Base-by-base conservation (phyloP, 2,329 filamentous ascomycete species). In the Bipolaris cookei region DNA sequence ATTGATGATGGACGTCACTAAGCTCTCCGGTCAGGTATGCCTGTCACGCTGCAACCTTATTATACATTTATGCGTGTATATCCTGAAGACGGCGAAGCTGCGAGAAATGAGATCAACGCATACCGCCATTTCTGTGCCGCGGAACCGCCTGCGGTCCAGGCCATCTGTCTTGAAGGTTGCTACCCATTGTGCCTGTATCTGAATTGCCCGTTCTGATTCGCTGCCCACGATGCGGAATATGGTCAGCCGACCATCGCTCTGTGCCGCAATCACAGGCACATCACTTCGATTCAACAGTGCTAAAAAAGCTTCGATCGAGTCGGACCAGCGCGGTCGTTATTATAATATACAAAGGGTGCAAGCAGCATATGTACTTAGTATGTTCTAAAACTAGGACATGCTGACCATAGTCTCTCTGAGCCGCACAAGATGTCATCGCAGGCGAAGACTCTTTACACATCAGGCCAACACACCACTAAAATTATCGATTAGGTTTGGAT, bases 1-100 rank as follows among this genome's bases (percentile, higher is more conserved):
- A 53, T 48, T 30, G 42, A 42, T 38, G 14, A 47, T 45, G 25
- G 46, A 42, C 37, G 42, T 58, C 43, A 56, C 57, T 51, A 49
- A 63, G 56, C 30, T 47, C 45, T 56, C 39, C 44, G 42, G 51
- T 43, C 38, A 38, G 35, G 28, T 32, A 38, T 48, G 13, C 25
- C 51, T 47, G 39, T 11, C 18, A 5, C 3, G 48, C 49, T 35
- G 51, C 25, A 59, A 34, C 48, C 28, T 25, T 39, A 30, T 20
- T 16, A 50, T 30, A 30, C 35, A 42, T 42, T 46, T 23, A 14
- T 25, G 5, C 34, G 47, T 3, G 16, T 37, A 21, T 25, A 38
- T 43, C 41, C 38, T n/a, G 20, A 39, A 6, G 18, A 20, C 28
- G n/a, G 39, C 16, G 34, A 38, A 16, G 41, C 41, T 42, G 4